A percentile compares a stretch with the other conserved stretches of the same genome.
Evolutionary conservation across 352 stramenopile species (phyloP).

Genomic region (Phytophthora boehmeriae): DNA sequence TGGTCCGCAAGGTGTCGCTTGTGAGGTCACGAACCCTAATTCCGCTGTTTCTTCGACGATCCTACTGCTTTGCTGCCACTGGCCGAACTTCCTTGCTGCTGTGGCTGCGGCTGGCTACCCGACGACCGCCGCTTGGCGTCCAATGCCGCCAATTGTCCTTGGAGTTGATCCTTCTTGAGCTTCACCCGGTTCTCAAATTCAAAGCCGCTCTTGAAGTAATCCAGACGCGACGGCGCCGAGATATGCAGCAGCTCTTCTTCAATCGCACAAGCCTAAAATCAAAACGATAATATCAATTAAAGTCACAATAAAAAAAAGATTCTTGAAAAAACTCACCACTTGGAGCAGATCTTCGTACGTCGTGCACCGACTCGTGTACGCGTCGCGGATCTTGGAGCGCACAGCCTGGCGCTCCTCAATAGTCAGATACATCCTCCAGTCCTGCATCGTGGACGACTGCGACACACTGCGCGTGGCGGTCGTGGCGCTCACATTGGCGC

Average conservation of each 20-base stretch:
- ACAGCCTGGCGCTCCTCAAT: slow-evolving; percentile 90
- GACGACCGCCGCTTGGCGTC: slow-evolving; percentile 76
- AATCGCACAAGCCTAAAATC: slow-evolving; percentile 82
- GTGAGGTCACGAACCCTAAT: slow-evolving; percentile 30
- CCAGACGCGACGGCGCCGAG: slow-evolving; percentile 83
- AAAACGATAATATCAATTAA: no score
- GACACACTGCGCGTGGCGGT: slow-evolving; percentile 61
- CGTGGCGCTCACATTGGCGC: slow-evolving; percentile 30
- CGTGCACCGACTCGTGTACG: slow-evolving; percentile 84
- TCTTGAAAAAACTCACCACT: slow-evolving; percentile 57
- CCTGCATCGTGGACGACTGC: slow-evolving; percentile 76
- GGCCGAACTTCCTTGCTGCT: slow-evolving; percentile 35
- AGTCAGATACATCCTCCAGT: slow-evolving; percentile 91
- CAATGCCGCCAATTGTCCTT: slow-evolving; percentile 81
- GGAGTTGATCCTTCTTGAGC: slow-evolving; percentile 89
- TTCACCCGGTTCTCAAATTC: slow-evolving; percentile 92
- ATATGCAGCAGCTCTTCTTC: slow-evolving; percentile 91
- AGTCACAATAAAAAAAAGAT: slow-evolving; percentile 30
- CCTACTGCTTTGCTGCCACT: slow-evolving; percentile 51
- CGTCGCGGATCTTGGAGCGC: slow-evolving; percentile 86
- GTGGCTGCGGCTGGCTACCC: slow-evolving; percentile 40
- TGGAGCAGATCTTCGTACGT: slow-evolving; percentile 90
- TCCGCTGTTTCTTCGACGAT: slow-evolving; percentile 71
- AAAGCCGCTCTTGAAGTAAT: slow-evolving; percentile 93
- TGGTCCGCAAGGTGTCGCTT: slow-evolving; percentile 9